phyloP scores from a whole-genome alignment of 768 basidiomycete genomes.

The Xerocomellus amylosporus region DNA sequence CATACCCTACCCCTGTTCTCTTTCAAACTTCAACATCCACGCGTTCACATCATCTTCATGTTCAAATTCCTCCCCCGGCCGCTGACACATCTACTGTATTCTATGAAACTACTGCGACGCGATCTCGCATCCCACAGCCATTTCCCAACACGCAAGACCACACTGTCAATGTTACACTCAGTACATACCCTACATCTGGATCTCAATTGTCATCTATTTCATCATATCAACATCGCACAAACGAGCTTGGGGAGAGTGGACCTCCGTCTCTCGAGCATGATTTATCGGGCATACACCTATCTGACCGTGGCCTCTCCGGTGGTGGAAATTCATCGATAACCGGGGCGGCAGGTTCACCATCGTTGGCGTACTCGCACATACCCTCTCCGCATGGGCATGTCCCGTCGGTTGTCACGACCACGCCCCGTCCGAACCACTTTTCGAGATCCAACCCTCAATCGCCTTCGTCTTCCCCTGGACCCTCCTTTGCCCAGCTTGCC shows the following conservation, averaged over 20 bases:
- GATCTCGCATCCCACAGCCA: conserved; percentile 24
- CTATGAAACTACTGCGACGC: conserved; percentile 55
- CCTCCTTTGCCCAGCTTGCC: conserved; percentile 22
- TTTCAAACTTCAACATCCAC: conserved; percentile 41
- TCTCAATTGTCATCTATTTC: conserved; percentile 35
- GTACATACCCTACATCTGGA: conserved; percentile 31
- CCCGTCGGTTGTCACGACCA: conserved; percentile 48
- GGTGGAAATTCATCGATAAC: conserved; percentile 4
- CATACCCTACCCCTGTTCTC: conserved; percentile 47
- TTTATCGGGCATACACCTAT: conserved; percentile 20
- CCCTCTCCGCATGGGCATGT: conserved; percentile 45
- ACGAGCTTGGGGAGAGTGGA: conserved; percentile 10
- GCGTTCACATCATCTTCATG: conserved; percentile 32
- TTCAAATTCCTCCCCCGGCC: conserved; percentile 29
- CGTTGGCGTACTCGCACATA: conserved; percentile 16
- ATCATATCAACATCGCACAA: conserved; percentile 28
- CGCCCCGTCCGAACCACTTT: conserved; percentile 26
- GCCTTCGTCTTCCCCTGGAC: neutral
- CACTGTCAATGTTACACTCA: conserved; percentile 22
- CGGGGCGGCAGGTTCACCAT: conserved; percentile 8
- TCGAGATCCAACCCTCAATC: conserved; percentile 15
- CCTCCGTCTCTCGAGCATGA: conserved; percentile 22
- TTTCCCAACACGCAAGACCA: conserved; percentile 19
- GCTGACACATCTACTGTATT: conserved; percentile 59
- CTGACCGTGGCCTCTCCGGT: conserved; percentile 13